Evolutionary conservation across 2,329 filamentous ascomycete species (phyloP).

Genomic region (Akanthomyces lecanii): DNA sequence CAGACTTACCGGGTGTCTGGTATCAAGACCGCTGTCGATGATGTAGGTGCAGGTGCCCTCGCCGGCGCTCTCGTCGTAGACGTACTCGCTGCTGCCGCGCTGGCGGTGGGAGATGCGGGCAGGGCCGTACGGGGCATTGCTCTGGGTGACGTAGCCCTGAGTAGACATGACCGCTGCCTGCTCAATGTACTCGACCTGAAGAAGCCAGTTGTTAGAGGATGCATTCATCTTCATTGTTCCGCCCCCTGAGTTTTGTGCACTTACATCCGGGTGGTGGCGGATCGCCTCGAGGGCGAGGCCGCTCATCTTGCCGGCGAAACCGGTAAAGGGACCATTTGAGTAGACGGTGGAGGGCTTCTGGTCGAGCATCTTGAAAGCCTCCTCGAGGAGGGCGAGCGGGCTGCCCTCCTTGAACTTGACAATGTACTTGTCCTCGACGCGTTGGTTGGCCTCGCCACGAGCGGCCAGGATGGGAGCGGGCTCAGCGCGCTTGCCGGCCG

Average conservation of each 20-base stretch:
- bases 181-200: constrained; percentile 31
- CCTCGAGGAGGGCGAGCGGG: constrained; percentile 17
- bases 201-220: too few species aligned
- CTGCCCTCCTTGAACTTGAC: constrained; percentile 21
- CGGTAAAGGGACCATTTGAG: constrained; percentile 21
- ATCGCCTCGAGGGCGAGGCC: constrained; percentile 18
- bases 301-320: constrained; percentile 21
- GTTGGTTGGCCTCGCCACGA: constrained; percentile 16
- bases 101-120: constrained; percentile 29
- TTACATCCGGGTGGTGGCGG: constrained; percentile 19
- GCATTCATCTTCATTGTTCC: too few species aligned
- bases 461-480: constrained; percentile 20
- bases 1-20: constrained; percentile 28
- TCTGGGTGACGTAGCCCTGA: constrained; percentile 27
- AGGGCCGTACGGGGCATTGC: constrained; percentile 32
- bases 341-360: constrained; percentile 20
- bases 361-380: constrained; percentile 17
- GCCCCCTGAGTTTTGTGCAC: not conserved
- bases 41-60: constrained; percentile 36
- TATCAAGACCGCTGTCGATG: constrained; percentile 37
- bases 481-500: constrained; percentile 16
- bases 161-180: constrained; percentile 29
- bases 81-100: constrained; percentile 24
- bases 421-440: constrained; percentile 23
- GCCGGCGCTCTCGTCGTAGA: constrained; percentile 31